Base-by-base conservation (phyloP, 2,329 filamentous ascomycete genomes). In the Cladophialophora yegresii region DNA sequence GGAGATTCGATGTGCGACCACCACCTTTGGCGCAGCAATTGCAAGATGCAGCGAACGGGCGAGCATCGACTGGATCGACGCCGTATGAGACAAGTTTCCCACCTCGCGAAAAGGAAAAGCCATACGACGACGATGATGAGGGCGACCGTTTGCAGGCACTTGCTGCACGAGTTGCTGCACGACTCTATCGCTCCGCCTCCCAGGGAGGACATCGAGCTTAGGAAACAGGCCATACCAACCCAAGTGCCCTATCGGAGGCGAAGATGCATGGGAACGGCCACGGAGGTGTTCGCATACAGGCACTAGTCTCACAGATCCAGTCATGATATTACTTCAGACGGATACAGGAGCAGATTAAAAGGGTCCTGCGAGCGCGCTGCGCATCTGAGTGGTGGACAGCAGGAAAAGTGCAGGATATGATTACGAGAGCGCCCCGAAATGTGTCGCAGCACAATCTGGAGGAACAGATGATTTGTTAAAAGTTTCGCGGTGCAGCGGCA, bases 81-180 rank as follows among this genome's bases (percentile, higher is more conserved):
- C 6, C 26, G n/a, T 61, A 60, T 40, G 12, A 47, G 4, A 23
- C 60, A 26, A 23, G 50, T 9, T 43, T 58, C 26, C 59, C 60
- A 9, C 57, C 61, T 40, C 22, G 54, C 16, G 61, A 51, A 22
- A 57, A 43, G 20, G 57, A 50, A 12, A 32, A 43, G 12, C 12
- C 7, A 12, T 54, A 64, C 7, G 64, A 66, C 0, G 80, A 80
- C n/a, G 80, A 81, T 22, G 78, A 80, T 10, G 75, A 74, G 13
- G 75, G 73, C 32, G 83, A 85, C 62, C 61, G 71, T 56, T 59
- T 72, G 40, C 66, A 71, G 51, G 69, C 67, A 23, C 60, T 71
- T 26, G 71, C 71, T n/a, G 53, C 63, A 30, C 67, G 68, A 40
- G 68, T 71, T 26, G 71, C 71, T n/a, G 53, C 63, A 30, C 67